Conservation (phyloP, 1,284 basidiomycete species). For the Malassezia sp. region DNA sequence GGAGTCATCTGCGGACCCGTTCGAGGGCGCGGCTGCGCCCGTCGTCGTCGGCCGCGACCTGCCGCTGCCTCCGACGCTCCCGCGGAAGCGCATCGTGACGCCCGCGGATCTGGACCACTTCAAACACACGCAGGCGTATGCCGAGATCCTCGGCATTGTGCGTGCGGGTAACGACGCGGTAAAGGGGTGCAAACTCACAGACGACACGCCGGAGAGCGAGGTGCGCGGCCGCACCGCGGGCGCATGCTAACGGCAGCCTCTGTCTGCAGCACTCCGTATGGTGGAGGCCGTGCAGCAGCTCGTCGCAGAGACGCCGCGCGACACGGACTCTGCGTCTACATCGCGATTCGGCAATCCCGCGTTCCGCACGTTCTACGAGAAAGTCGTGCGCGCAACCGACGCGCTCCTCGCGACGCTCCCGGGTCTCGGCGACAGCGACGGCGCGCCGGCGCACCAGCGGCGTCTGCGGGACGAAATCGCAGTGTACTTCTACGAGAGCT, state of each 20-base stretch:
- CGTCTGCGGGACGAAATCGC: constrained; percentile 46
- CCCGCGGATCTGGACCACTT: constrained; percentile 72
- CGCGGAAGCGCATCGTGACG: constrained; percentile 65
- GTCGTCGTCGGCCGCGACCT: not conserved
- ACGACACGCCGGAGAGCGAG: constrained; percentile 42
- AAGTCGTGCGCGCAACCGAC: constrained; percentile 57
- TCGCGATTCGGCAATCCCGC: constrained; percentile 96
- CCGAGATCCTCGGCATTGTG: constrained; percentile 62
- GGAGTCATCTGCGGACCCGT: constrained; percentile 2
- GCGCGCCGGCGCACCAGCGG: not conserved
- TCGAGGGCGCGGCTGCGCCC: constrained; percentile 3
- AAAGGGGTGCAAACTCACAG: constrained; percentile 61
- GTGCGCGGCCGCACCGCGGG: constrained; percentile 12
- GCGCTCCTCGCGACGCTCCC: constrained; percentile 18
- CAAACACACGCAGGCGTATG: constrained; percentile 62
- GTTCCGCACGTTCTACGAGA: constrained; percentile 81
- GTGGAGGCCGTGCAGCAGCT: constrained; percentile 22
- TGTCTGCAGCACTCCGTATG: constrained; percentile 40
- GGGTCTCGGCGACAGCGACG: constrained; percentile 43
- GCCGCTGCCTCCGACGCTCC: constrained; percentile 49
- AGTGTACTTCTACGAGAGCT: constrained; percentile 71
- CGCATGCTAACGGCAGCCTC: constrained; percentile 54
- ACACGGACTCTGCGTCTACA: constrained; percentile 63
- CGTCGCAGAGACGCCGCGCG: constrained; percentile 63
- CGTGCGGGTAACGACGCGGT: constrained; percentile 65